Percentiles rank a stretch among this genome's conserved stretches.
These are phyloP conservation scores for Corynespora cassiicola DNA, from an alignment of 2,329 filamentous ascomycete genomes.

Conservation along the genomic window DNA sequence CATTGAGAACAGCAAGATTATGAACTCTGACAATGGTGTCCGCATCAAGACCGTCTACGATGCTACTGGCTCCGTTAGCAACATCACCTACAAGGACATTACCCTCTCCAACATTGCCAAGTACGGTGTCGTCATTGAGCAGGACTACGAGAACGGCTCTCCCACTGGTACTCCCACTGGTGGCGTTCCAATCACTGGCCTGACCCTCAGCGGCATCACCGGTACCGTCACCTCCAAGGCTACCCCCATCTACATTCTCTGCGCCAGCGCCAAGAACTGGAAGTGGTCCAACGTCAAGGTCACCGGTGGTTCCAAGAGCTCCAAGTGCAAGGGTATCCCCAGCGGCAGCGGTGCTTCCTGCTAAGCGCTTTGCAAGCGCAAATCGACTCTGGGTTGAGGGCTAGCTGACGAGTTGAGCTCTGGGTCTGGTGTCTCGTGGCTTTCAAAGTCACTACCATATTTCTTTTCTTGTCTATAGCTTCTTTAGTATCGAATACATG, in stretches of 20 bases:
- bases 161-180: conserved; percentile 54
- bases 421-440: too few species aligned
- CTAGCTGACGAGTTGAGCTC: too few species aligned
- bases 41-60: conserved; percentile 65
- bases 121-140: conserved; percentile 61
- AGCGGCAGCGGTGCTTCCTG: conserved; percentile 41
- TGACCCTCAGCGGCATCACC: conserved; percentile 50
- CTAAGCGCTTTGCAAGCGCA: conserved; percentile 28
- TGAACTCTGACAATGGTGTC: conserved; percentile 62
- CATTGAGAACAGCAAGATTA: conserved; percentile 57
- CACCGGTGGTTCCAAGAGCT: conserved; percentile 46
- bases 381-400: too few species aligned
- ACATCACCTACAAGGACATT: conserved; percentile 57
- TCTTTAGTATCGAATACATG: too few species aligned
- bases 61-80: conserved; percentile 59
- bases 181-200: conserved; percentile 54
- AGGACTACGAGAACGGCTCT: conserved; percentile 59
- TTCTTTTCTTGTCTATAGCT: too few species aligned
- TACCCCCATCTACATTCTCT: conserved; percentile 60
- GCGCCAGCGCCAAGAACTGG: conserved; percentile 62
- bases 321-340: conserved; percentile 43
- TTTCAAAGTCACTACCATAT: too few species aligned
- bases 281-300: conserved; percentile 56
- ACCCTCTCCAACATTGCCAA: conserved; percentile 51
- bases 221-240: conserved; percentile 44